Evolutionary conservation across 2,329 filamentous ascomycete species (phyloP).

Genomic region (Ceratocystis destructans): DNA sequence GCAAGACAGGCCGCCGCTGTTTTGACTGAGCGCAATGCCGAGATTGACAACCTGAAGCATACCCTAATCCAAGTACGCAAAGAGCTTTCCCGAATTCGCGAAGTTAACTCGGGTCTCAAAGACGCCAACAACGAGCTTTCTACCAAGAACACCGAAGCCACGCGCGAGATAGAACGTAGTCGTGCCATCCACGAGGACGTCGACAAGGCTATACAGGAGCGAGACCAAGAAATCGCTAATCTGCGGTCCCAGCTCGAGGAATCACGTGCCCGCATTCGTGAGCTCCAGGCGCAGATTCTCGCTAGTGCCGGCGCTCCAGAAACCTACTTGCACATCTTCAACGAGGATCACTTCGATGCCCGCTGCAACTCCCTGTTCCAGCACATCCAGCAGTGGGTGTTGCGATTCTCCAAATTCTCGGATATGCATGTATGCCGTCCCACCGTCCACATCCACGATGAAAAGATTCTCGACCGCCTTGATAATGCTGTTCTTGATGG

Average conservation of each 20-base stretch:
- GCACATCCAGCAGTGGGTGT: slow-evolving; percentile 93
- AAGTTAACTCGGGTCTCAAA: slow-evolving; percentile 68
- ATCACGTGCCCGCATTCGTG: slow-evolving; percentile 49
- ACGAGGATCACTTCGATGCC: slow-evolving; percentile 91
- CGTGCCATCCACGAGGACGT: slow-evolving; percentile 46
- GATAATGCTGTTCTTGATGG: slow-evolving; percentile 92
- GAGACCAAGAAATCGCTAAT: slow-evolving; percentile 68
- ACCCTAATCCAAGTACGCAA: slow-evolving; percentile 68
- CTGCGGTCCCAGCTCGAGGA: slow-evolving; percentile 65
- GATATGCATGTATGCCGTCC: slow-evolving; percentile 78
- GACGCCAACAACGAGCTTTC: slow-evolving; percentile 66
- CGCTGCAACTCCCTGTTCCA: slow-evolving; percentile 90
- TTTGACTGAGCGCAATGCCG: slow-evolving; percentile 67
- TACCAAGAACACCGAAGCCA: slow-evolving; percentile 51
- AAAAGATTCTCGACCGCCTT: slow-evolving; percentile 84
- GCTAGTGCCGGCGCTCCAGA: slow-evolving; percentile 30
- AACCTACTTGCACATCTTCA: slow-evolving; percentile 62
- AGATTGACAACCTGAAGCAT: slow-evolving; percentile 70
- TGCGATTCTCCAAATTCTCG: slow-evolving; percentile 95
- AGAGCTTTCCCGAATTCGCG: slow-evolving; percentile 65
- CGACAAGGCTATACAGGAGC: slow-evolving; percentile 55
- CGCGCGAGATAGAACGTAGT: slow-evolving; percentile 55
- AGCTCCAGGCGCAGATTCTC: slow-evolving; percentile 41
- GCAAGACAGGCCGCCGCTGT: slow-evolving; percentile 53
- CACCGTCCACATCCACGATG: slow-evolving; percentile 72